A percentile compares a stretch with the other conserved stretches of the same genome.
These are phyloP conservation scores for Paracorniculantispora psalliotae DNA, from an alignment of 2,329 filamentous ascomycete species.

Conservation along the genomic window DNA sequence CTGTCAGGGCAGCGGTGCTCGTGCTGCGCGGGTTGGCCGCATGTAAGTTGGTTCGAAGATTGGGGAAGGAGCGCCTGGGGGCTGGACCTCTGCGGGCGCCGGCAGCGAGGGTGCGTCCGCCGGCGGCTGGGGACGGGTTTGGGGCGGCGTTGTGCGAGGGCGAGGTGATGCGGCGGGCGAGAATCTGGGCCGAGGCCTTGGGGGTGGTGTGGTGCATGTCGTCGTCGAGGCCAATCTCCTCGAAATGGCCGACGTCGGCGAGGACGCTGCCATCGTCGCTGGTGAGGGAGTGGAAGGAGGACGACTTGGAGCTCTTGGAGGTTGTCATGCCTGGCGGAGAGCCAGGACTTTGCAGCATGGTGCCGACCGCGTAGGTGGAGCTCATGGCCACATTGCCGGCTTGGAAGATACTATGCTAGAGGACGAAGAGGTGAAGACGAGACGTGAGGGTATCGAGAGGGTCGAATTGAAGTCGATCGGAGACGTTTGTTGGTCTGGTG, in stretches of 20 bases:
- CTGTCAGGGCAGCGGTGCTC: constrained; percentile 34
- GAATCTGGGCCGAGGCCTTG: constrained; percentile 41
- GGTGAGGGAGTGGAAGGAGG: constrained; percentile 75
- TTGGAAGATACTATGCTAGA: not conserved
- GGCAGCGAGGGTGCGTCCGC: constrained; percentile 27
- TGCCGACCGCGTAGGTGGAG: constrained; percentile 27
- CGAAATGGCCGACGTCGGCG: constrained; percentile 76
- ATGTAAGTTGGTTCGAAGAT: constrained; percentile 41
- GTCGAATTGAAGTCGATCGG: not conserved
- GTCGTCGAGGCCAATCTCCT: constrained; percentile 85
- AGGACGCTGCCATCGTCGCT: constrained; percentile 68
- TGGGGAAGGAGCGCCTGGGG: constrained; percentile 40
- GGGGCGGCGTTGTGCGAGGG: constrained; percentile 18
- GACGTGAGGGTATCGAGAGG: not conserved
- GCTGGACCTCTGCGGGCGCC: constrained; percentile 23
- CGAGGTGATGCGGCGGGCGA: constrained; percentile 28
- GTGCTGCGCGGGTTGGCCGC: constrained; percentile 48
- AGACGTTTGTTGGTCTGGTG: not conserved
- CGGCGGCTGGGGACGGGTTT: constrained; percentile 15
- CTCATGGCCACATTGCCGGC: constrained; percentile 31
- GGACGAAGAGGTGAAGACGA: not conserved
- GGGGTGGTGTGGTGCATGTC: constrained; percentile 40
- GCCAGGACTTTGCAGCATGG: constrained; percentile 27
- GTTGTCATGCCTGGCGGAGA: constrained; percentile 60
- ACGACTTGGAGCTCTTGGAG: constrained; percentile 88